Conservation (phyloP, 306 rosid species). For the Echinosophora koreensis region DNA sequence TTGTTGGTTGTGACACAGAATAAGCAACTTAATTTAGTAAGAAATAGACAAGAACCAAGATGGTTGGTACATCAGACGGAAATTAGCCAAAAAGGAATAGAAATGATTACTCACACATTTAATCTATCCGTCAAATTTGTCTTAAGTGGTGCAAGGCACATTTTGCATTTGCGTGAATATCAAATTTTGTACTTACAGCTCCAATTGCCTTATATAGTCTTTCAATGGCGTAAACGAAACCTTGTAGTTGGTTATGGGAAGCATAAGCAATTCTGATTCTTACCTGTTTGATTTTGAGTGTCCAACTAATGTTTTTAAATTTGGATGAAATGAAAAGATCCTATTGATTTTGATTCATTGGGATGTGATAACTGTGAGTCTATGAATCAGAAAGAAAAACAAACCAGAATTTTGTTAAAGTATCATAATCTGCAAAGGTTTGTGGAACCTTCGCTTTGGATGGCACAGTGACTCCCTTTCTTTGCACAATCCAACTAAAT, state of each 20-base stretch:
- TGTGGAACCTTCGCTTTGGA: background rate
- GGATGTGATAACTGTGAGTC: background rate
- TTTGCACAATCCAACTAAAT: background rate
- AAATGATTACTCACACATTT: background rate
- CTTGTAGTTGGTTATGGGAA: slow-evolving; percentile 22
- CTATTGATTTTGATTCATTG: background rate
- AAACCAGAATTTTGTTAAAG: background rate
- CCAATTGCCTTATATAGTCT: background rate
- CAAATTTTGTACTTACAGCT: slow-evolving; percentile 1
- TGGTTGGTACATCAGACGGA: slow-evolving; percentile 15
- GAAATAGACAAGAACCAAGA: background rate
- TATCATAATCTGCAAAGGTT: background rate
- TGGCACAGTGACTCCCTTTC: background rate
- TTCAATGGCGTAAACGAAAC: slow-evolving; percentile 39
- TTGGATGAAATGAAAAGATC: slow-evolving; percentile 4
- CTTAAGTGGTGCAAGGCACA: background rate
- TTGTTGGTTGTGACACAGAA: background rate
- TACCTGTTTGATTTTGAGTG: slow-evolving; percentile 32
- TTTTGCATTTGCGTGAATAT: background rate
- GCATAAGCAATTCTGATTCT: background rate
- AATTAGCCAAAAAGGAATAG: background rate
- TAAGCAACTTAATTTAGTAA: background rate
- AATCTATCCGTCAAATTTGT: background rate
- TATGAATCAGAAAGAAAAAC: background rate
- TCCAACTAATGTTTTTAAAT: slow-evolving; percentile 9